Evolutionary conservation across 2,329 filamentous ascomycete species (phyloP), one percentile per base, ranked within the genome.

Genomic region (Daldinia sp.): DNA sequence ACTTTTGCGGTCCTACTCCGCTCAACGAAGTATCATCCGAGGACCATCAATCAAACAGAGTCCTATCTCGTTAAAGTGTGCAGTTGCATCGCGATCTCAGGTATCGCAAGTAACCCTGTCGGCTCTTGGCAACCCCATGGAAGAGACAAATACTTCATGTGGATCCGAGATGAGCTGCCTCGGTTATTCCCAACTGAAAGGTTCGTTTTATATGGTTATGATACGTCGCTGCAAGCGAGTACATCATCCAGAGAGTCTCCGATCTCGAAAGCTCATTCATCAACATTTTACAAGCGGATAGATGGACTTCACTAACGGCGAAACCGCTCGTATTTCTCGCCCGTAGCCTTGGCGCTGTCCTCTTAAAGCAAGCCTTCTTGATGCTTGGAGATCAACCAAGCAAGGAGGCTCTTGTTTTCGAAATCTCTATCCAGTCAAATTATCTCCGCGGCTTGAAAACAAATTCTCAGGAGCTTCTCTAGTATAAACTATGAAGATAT

Each of bases 281-380:
- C 21, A 10, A 63, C 5, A 43, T 58, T 2, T 61, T 73, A 6
- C 55, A 60, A 15, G 23, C 67, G 2, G 51, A 60, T 32, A 68
- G 68, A 1, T 71, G 65, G 67, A 21, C 25, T 3, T 51, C 54
- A 10, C 52, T 52, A 2, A 54, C 47, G 4, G 63, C 64, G 10
- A 73, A 70, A 19, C 68, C 64, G 2, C 23, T 73, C 3, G 19
- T 69, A 1, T 74, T 74, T 35, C 59, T 74, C 2, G 71, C 71
- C 0, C 71, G 73, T 41, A 74, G 72, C 47, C 61, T 74, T 7
- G 72, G 72, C 8, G 72, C 71, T 13, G 60, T 74, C 4, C 56
- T 74, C 1, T 25, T 73, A 1, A 73, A 72, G 35, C 56, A 73
- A 9, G 63, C 66, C 9, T 57, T 73, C 13, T 45, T 69, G 15